These are phyloP conservation scores for Euclidium syriacum DNA, from an alignment of 345 rosid species.

Conservation along the genomic window DNA sequence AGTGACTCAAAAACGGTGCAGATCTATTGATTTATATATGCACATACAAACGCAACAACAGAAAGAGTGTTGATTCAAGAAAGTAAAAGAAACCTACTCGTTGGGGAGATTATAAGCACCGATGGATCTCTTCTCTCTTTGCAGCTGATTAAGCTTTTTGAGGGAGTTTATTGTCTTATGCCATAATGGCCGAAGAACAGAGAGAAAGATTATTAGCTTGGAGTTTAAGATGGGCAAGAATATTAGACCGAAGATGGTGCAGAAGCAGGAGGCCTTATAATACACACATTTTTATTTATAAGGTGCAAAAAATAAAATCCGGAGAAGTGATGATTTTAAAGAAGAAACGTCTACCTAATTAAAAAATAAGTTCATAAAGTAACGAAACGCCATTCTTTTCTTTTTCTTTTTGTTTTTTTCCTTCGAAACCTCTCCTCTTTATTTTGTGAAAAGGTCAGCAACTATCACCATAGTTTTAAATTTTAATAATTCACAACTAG, in stretches of 20 bases:
- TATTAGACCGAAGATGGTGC: conserved; percentile 28
- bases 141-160: background rate
- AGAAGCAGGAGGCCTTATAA: conserved; percentile 28
- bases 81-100: conserved; percentile 1
- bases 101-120: background rate
- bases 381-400: conserved; percentile 19
- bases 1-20: conserved; percentile 13
- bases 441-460: conserved; percentile 25
- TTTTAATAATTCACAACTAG: too few species aligned
- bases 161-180: background rate
- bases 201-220: background rate
- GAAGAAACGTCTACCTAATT: conserved; percentile 31
- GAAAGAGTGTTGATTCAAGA: background rate
- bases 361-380: conserved; percentile 13
- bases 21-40: conserved; percentile 12
- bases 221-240: conserved; percentile 13
- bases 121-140: conserved; percentile 10
- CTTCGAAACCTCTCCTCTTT: background rate
- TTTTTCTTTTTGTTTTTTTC: background rate
- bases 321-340: conserved; percentile 19
- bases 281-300: conserved; percentile 9
- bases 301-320: conserved; percentile 30
- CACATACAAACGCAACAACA: conserved; percentile 9
- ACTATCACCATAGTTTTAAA: conserved; percentile 5
- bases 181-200: conserved; percentile 7